Percentiles rank a stretch among this genome's conserved stretches.
phyloP scores from a whole-genome alignment of 176 grass and related monocot species.

The Panicum miliaceum region DNA sequence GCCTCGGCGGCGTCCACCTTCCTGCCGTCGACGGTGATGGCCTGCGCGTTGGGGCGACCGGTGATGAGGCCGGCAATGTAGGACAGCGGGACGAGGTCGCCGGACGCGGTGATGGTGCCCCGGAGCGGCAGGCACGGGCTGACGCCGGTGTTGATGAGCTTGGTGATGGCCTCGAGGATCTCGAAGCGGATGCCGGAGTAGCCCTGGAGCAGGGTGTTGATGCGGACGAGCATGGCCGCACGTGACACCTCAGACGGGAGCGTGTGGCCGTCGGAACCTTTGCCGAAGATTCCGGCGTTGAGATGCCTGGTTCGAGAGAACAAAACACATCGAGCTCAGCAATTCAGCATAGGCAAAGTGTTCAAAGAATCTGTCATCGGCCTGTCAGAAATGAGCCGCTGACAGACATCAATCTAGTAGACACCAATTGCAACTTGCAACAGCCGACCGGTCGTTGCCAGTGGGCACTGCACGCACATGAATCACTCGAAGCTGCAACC shows the following conservation, averaged over 20 bases:
- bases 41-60: slow-evolving; percentile 61
- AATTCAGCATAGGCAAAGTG: neutral
- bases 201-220: slow-evolving; percentile 70
- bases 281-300: slow-evolving; percentile 74
- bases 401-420: neutral
- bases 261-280: slow-evolving; percentile 47
- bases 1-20: slow-evolving; percentile 71
- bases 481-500: neutral
- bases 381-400: neutral
- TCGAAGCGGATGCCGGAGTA: slow-evolving; percentile 77
- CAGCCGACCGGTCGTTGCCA: neutral
- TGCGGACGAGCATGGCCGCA: slow-evolving; percentile 68
- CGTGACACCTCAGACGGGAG: slow-evolving; percentile 57
- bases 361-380: neutral
- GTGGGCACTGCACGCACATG: neutral
- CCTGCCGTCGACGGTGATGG: slow-evolving; percentile 60
- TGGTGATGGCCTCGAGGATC: slow-evolving; percentile 66
- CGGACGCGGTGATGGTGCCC: slow-evolving; percentile 67
- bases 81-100: slow-evolving; percentile 64
- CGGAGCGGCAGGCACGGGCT: slow-evolving; percentile 68
- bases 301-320: slow-evolving; percentile 44
- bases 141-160: slow-evolving; percentile 58
- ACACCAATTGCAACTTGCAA: neutral
- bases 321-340: neutral
- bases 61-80: slow-evolving; percentile 69